phyloP scores from a whole-genome alignment of 371 early-diverging fungal genomes.

The Nematocida displodere region DNA sequence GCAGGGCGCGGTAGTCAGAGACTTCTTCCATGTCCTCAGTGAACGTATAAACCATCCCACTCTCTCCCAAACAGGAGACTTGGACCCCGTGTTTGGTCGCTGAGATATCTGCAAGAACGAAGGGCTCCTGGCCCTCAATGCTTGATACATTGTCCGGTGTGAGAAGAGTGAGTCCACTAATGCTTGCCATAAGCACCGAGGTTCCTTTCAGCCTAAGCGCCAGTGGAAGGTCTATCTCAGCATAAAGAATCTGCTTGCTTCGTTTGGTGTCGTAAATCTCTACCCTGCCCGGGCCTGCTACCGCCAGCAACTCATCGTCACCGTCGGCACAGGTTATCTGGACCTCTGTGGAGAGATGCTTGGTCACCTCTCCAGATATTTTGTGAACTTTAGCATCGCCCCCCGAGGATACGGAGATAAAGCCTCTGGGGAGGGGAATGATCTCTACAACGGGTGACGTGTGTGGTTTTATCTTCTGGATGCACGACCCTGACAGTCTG shows the following conservation, averaged over 20 bases:
- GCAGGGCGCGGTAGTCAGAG: constrained; percentile 3
- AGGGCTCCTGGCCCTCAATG: neutral
- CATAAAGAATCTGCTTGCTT: neutral
- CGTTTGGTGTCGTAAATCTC: constrained; percentile 27
- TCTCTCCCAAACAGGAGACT: constrained; percentile 31
- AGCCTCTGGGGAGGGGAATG: constrained; percentile 3
- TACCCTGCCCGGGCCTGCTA: neutral
- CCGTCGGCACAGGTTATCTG: neutral
- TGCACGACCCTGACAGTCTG: neutral
- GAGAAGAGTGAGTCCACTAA: neutral
- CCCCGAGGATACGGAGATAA: neutral
- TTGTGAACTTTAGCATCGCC: constrained; percentile 18
- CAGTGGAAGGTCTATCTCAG: constrained; percentile 23
- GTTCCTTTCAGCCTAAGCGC: constrained; percentile 2
- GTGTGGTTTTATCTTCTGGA: constrained; percentile 24
- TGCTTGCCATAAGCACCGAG: neutral
- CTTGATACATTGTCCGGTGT: neutral
- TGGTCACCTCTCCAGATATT: neutral
- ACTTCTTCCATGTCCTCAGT: constrained; percentile 10
- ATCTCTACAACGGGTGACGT: neutral
- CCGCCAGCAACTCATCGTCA: constrained; percentile 30
- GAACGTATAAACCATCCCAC: constrained; percentile 24
- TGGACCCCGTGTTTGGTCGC: neutral
- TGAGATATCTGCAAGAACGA: neutral
- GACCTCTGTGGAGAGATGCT: neutral